Conservation (phyloP, 2,329 filamentous ascomycete genomes). For the Trichoderma gracile region DNA sequence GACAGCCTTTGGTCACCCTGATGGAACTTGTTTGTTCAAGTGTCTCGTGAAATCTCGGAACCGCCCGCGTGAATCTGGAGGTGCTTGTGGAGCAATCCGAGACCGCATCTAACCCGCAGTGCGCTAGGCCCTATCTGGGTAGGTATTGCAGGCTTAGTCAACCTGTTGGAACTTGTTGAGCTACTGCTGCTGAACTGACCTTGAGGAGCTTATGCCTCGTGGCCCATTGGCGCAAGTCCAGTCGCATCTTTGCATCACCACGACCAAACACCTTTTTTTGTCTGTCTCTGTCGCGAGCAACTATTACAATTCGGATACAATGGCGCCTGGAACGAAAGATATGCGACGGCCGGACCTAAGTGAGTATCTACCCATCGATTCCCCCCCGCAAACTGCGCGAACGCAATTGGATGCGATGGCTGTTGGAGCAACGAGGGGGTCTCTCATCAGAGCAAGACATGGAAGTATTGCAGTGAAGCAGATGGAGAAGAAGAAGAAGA, state of each 20-base stretch:
- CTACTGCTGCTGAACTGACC: background rate
- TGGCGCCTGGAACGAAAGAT: slow-evolving; percentile 47
- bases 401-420: background rate
- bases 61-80: background rate
- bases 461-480: no score
- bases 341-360: slow-evolving; percentile 48
- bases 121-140: slow-evolving; percentile 6
- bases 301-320: slow-evolving; percentile 27
- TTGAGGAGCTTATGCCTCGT: slow-evolving; percentile 14
- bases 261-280: no score
- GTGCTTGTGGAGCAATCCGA: background rate
- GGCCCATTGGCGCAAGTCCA: slow-evolving; percentile 9
- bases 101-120: background rate
- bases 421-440: no score
- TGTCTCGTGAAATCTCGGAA: slow-evolving; percentile 11
- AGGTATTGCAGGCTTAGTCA: background rate
- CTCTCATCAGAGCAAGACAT: no score
- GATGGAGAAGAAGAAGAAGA: background rate
- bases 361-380: slow-evolving; percentile 32
- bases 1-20: no score
- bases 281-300: no score
- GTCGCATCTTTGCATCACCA: background rate
- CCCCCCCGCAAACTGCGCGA: background rate
- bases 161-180: background rate
- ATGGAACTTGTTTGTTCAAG: no score